Conservation (phyloP, 148 eudicot species). For the Silene uniflora region DNA sequence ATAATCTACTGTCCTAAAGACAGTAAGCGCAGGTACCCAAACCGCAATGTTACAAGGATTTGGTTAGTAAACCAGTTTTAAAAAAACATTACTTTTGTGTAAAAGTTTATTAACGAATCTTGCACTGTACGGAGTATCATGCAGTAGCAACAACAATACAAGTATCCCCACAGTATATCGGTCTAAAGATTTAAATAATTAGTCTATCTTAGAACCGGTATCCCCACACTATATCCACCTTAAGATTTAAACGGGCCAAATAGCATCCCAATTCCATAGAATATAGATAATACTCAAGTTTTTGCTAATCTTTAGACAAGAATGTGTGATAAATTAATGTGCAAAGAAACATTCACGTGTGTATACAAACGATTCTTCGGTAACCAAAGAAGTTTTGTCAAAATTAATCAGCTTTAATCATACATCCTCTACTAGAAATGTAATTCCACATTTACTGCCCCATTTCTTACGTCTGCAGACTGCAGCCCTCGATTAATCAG, state of each 20-base stretch:
- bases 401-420: not conserved
- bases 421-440: too few species aligned
- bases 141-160: not conserved
- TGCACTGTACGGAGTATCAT: not conserved
- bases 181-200: too few species aligned
- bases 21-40: conserved; percentile 6
- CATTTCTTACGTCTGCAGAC: too few species aligned
- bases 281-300: too few species aligned
- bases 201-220: too few species aligned
- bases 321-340: too few species aligned
- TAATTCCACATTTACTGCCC: too few species aligned
- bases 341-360: conserved; percentile 11
- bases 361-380: not conserved
- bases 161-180: not conserved
- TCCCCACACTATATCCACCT: too few species aligned
- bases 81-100: conserved; percentile 7
- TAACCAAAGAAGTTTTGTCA: conserved; percentile 7
- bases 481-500: not conserved
- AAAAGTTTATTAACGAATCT: not conserved
- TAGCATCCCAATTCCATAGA: too few species aligned
- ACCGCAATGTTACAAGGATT: not conserved
- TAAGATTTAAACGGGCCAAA: too few species aligned
- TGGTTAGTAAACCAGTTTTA: not conserved
- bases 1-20: not conserved
- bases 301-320: too few species aligned